phyloP scores from a whole-genome alignment of 2,329 filamentous ascomycete genomes.

The Fusarium sp. region DNA sequence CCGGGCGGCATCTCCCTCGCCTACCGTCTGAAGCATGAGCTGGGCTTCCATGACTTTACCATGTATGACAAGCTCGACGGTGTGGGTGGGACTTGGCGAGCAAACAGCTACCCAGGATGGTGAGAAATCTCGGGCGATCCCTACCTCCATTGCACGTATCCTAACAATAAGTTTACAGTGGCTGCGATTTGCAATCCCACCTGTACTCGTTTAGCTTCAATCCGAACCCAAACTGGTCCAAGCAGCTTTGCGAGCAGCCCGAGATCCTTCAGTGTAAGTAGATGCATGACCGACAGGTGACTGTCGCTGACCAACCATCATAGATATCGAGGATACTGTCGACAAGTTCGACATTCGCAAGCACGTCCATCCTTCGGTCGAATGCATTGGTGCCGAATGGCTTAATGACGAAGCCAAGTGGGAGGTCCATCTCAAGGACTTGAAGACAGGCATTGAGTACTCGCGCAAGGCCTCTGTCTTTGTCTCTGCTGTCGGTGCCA shows the following conservation, averaged over 20 bases:
- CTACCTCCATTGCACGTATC: not conserved
- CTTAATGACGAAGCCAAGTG: constrained; percentile 30
- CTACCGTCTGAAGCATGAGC: constrained; percentile 37
- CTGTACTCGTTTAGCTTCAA: constrained; percentile 62
- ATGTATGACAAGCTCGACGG: constrained; percentile 44
- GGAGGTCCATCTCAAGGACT: constrained; percentile 40
- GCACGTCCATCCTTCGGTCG: constrained; percentile 39
- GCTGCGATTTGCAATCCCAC: not conserved
- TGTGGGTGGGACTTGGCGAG: constrained; percentile 10
- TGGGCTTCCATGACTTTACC: constrained; percentile 43
- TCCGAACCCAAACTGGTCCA: constrained; percentile 57
- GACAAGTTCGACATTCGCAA: constrained; percentile 44
- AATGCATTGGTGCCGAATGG: constrained; percentile 46
- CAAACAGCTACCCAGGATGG: not conserved
- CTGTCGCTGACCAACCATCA: not conserved
- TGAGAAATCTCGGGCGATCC: no score
- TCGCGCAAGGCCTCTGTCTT: constrained; percentile 37
- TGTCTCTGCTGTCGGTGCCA: constrained; percentile 50
- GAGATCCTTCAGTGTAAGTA: constrained; percentile 54
- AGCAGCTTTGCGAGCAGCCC: constrained; percentile 52
- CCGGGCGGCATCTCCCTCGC: constrained; percentile 42
- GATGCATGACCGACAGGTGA: not conserved
- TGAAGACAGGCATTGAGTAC: constrained; percentile 34
- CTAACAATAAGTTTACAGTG: not conserved
- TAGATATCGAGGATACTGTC: constrained; percentile 38